Evolutionary conservation across 495 filamentous ascomycete species (phyloP).

Genomic region (Penicillium riverlandense): DNA sequence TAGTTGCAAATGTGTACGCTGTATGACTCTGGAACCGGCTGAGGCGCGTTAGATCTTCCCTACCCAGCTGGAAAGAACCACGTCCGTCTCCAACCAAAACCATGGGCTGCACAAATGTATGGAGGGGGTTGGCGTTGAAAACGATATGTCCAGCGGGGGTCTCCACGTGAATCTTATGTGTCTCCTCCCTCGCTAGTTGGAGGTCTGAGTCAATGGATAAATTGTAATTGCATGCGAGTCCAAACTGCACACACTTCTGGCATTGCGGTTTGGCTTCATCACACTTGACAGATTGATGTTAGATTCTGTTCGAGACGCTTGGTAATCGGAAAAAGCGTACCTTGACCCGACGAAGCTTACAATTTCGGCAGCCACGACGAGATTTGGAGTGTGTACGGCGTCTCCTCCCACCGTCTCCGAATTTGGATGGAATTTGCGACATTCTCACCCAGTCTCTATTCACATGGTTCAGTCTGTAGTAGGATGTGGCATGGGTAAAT

Average conservation of each 20-base stretch:
- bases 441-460: not conserved
- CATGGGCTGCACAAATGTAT: not conserved
- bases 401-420: not conserved
- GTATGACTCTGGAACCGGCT: slow-evolving; percentile 22
- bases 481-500: too few species aligned
- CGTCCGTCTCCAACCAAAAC: slow-evolving; percentile 6
- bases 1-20: slow-evolving; percentile 17
- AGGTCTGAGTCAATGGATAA: slow-evolving; percentile 14
- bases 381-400: slow-evolving; percentile 25
- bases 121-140: slow-evolving; percentile 1
- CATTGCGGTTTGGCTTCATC: slow-evolving; percentile 32
- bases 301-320: not conserved
- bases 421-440: not conserved
- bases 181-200: slow-evolving; percentile 8
- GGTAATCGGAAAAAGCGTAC: slow-evolving; percentile 10
- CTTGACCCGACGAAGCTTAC: slow-evolving; percentile 36
- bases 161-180: not conserved
- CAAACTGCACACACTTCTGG: slow-evolving; percentile 24
- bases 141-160: slow-evolving; percentile 1
- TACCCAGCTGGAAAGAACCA: slow-evolving; percentile 15
- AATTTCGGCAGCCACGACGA: slow-evolving; percentile 32
- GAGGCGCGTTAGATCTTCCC: slow-evolving; percentile 17
- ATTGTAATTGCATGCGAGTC: slow-evolving; percentile 31
- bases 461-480: too few species aligned
- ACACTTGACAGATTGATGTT: slow-evolving; percentile 17